Evolutionary conservation across 495 filamentous ascomycete genomes (phyloP), one percentile per base, ranked within the genome.

Genomic region (Neurospora sp.): DNA sequence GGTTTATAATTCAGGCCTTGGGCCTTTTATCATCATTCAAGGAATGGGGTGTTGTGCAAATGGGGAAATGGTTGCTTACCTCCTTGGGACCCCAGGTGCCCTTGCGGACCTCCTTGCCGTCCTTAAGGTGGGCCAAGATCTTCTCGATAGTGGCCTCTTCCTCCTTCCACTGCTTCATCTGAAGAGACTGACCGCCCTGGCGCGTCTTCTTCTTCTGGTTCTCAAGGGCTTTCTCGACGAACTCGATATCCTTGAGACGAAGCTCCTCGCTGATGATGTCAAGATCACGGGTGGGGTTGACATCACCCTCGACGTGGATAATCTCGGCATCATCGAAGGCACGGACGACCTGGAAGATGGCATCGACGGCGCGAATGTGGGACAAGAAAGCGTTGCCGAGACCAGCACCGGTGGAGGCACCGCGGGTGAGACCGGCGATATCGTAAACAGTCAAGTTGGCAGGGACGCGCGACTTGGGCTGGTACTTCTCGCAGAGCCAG

Each of bases 261-360:
- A 99, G 85, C 85, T 99, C 96, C 78, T 98, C 94, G 83, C 89
- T 93, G 86, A 99, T 98, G 83, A 99, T 99, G 75, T 90, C 90
- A 76, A 99, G 82, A 86, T 99, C 96, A 78, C 96, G 91, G 71
- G 91, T 87, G 40, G 96, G 96, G 82, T 99, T 91, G 74, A 98
- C 96, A 80, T 98, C 96, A 78, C 96, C 96, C 87, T 99, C 96
- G 77, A 99, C 93, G 87, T 99, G 96, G 81, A 97, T 98, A 81
- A 99, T 98, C 83, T 99, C 96, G 48, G 95, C 96, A 86, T 99
- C 96, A 80, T 99, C 96, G 84, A 99, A 99, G 85, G 92, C 97
- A 76, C 96, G 91, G 44, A 99, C 96, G 53, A 99, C 96, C 85
- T 98, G 94, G 88, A 98, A 99, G 84, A 99, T 97, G 81, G 96